A percentile compares a stretch with the other conserved stretches of the same genome.
Conservation (phyloP, 2,329 filamentous ascomycete species). For the Calonectria montana region DNA sequence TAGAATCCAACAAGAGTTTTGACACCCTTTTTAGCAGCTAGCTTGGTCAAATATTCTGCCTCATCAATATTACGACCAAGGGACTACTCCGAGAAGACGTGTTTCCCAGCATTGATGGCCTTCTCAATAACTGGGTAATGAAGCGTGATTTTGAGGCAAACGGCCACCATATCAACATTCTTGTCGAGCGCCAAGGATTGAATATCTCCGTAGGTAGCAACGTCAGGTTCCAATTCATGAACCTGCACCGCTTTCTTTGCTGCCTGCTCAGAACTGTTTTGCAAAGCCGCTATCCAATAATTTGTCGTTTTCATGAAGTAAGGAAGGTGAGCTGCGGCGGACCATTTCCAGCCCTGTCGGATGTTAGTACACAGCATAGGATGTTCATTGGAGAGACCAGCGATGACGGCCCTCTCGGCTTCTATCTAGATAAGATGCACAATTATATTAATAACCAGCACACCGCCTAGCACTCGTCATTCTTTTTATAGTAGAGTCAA, state of each 20-base stretch:
- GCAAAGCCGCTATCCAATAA: neutral
- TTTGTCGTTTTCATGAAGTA: neutral
- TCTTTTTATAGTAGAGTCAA: no score
- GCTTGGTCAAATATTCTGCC: neutral
- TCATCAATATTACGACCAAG: neutral
- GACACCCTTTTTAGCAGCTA: neutral
- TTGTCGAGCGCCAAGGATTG: neutral
- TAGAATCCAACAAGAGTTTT: neutral
- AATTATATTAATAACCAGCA: no score
- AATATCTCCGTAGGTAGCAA: neutral
- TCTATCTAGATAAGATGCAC: no score
- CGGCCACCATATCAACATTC: neutral
- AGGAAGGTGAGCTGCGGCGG: neutral
- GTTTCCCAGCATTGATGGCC: neutral
- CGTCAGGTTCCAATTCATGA: neutral
- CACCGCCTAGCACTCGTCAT: no score
- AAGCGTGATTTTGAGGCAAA: neutral
- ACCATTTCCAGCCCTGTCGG: neutral
- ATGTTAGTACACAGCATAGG: no score
- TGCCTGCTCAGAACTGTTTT: neutral
- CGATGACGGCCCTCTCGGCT: no score
- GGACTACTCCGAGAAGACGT: neutral
- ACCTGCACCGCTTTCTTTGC: neutral
- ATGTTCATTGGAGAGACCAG: no score
- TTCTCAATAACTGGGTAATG: neutral